These are phyloP conservation scores for Lolium multiflorum DNA, from an alignment of 176 grass and related monocot genomes.

Conservation along the genomic window DNA sequence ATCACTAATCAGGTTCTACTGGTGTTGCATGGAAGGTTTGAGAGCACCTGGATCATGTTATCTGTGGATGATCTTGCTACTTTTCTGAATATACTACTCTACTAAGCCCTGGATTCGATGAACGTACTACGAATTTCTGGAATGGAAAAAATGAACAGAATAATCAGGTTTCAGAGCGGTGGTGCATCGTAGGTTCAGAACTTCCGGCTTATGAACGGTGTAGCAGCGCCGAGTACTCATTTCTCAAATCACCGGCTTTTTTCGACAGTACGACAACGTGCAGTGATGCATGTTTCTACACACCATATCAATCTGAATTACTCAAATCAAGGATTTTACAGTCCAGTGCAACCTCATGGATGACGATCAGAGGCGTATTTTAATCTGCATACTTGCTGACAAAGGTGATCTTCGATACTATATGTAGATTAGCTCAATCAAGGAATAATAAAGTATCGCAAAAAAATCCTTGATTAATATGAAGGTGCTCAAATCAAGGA, in stretches of 20 bases:
- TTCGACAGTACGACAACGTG: no score
- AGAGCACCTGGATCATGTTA: not conserved
- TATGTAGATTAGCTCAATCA: not conserved
- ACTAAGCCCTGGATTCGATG: not conserved
- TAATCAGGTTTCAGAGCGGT: not conserved
- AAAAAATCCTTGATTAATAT: no score
- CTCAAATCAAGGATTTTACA: not conserved
- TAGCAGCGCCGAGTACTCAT: not conserved
- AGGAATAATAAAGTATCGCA: not conserved
- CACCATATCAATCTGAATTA: not conserved
- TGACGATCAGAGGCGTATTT: not conserved
- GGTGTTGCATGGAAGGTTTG: not conserved
- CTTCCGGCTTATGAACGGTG: not conserved
- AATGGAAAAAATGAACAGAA: not conserved
- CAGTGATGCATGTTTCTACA: not conserved
- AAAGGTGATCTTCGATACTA: not conserved
- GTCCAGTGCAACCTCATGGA: not conserved
- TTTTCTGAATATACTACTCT: not conserved
- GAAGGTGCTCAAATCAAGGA: no score
- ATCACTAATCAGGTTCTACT: not conserved
- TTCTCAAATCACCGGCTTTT: no score
- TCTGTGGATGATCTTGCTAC: not conserved
- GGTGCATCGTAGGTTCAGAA: not conserved
- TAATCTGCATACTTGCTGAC: not conserved
- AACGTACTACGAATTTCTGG: not conserved